These are phyloP conservation scores for Venturiaceae sp. DNA, from an alignment of 2,329 filamentous ascomycete species.

Conservation along the genomic window DNA sequence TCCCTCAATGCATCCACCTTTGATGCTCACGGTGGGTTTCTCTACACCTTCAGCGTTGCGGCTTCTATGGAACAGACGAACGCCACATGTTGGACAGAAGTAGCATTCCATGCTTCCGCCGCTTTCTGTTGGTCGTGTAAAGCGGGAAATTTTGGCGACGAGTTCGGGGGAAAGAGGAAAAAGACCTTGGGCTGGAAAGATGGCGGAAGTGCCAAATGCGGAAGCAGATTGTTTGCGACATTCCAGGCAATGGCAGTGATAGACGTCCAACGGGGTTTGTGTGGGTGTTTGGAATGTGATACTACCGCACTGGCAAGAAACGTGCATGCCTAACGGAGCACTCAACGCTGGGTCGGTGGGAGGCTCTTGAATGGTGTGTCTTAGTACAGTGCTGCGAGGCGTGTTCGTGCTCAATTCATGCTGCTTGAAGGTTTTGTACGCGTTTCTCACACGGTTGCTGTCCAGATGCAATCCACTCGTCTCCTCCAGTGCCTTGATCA, in stretches of 20 bases:
- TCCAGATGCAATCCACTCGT: slow-evolving; percentile 4
- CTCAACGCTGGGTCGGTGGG: background rate
- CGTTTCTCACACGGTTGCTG: slow-evolving; percentile 5
- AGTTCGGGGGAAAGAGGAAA: slow-evolving; percentile 44
- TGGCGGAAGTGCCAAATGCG: slow-evolving; percentile 59
- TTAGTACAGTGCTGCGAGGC: too few relatives aligned
- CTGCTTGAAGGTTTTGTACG: slow-evolving; percentile 2
- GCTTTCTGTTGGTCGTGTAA: slow-evolving; percentile 46
- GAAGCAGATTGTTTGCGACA: slow-evolving; percentile 57
- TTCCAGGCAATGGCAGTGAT: slow-evolving; percentile 61
- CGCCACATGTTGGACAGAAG: slow-evolving; percentile 40
- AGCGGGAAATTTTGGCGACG: slow-evolving; percentile 36
- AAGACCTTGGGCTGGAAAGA: slow-evolving; percentile 44
- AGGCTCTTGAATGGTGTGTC: background rate
- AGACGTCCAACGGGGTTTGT: slow-evolving; percentile 51
- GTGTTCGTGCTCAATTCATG: background rate
- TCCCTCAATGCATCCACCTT: slow-evolving; percentile 9
- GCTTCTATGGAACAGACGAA: slow-evolving; percentile 6
- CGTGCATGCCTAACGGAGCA: background rate
- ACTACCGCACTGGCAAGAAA: slow-evolving; percentile 52
- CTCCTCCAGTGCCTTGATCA: slow-evolving; percentile 5
- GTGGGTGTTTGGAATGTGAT: slow-evolving; percentile 54
- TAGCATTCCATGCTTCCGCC: slow-evolving; percentile 53
- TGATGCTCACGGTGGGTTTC: slow-evolving; percentile 7
- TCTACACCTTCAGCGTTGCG: background rate